phyloP scores from a whole-genome alignment of 2,329 filamentous ascomycete genomes.

The Biscogniauxia marginata region DNA sequence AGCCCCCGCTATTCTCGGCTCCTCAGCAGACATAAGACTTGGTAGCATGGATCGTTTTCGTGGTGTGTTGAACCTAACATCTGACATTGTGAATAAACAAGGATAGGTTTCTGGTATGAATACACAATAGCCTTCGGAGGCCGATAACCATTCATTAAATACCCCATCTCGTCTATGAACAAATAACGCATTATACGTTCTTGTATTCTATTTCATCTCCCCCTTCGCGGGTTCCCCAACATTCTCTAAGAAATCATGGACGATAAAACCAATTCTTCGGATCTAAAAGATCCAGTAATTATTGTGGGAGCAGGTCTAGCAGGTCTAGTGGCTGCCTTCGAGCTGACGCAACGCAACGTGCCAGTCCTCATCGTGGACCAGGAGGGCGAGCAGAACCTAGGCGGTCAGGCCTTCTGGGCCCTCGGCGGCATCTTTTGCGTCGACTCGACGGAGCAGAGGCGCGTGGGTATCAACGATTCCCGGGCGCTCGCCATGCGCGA shows the following conservation, averaged over 20 bases:
- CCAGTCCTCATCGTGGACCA: conserved; percentile 56
- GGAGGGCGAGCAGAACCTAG: conserved; percentile 54
- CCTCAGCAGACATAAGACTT: too few relatives aligned
- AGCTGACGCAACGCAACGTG: conserved; percentile 51
- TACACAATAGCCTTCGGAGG: too few relatives aligned
- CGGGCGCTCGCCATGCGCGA: conserved; percentile 57
- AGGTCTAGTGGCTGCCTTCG: conserved; percentile 59
- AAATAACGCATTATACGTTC: too few relatives aligned
- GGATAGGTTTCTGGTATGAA: too few relatives aligned
- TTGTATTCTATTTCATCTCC: too few relatives aligned
- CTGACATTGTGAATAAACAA: too few relatives aligned
- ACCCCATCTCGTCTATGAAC: too few relatives aligned
- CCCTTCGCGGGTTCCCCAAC: too few relatives aligned
- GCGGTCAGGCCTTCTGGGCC: conserved; percentile 64
- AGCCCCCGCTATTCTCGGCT: not conserved
- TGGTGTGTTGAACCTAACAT: too few relatives aligned
- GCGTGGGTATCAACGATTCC: conserved; percentile 57
- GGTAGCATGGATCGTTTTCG: too few relatives aligned
- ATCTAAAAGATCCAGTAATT: conserved; percentile 42
- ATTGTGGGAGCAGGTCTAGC: conserved; percentile 58
- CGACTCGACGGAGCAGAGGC: conserved; percentile 54
- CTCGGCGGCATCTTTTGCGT: conserved; percentile 62
- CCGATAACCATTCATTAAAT: too few relatives aligned
- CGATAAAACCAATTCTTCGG: not conserved
- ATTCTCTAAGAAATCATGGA: conserved; percentile 9